A percentile compares a stretch with the other conserved stretches of the same genome.
These are phyloP conservation scores for Candida chauliodis DNA, from an alignment of 805 yeast species.

Conservation along the genomic window DNA sequence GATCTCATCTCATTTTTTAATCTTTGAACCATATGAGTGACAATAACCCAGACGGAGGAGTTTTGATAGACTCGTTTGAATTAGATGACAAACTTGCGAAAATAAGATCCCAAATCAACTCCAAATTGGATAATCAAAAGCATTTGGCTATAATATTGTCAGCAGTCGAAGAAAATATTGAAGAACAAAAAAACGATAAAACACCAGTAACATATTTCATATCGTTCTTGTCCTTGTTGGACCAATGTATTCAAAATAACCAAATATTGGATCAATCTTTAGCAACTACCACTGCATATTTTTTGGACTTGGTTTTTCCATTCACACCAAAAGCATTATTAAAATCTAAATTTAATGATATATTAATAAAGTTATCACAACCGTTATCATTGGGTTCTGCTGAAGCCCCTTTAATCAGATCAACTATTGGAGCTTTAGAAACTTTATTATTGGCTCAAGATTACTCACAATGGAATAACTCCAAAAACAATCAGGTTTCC, in stretches of 20 bases:
- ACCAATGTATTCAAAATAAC: slow-evolving; percentile 57
- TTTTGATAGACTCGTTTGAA: slow-evolving; percentile 37
- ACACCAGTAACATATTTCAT: slow-evolving; percentile 82
- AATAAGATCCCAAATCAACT: slow-evolving; percentile 66
- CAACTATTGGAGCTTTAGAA: slow-evolving; percentile 85
- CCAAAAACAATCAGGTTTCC: slow-evolving; percentile 48
- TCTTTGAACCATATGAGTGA: slow-evolving; percentile 20
- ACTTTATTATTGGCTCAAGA: slow-evolving; percentile 77
- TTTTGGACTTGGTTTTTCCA: slow-evolving; percentile 77
- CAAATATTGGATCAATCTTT: slow-evolving; percentile 56
- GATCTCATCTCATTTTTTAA: slow-evolving; percentile 7
- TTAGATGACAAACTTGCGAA: slow-evolving; percentile 62
- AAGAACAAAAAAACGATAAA: slow-evolving; percentile 56
- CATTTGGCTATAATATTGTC: slow-evolving; percentile 77
- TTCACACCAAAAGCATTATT: slow-evolving; percentile 66
- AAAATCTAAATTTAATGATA: slow-evolving; percentile 70
- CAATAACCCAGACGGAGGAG: slow-evolving; percentile 38
- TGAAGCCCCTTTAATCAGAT: slow-evolving; percentile 76
- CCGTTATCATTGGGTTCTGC: slow-evolving; percentile 64
- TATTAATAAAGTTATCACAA: slow-evolving; percentile 77
- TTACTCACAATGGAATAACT: slow-evolving; percentile 61
- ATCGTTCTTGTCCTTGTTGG: slow-evolving; percentile 76
- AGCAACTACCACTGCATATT: slow-evolving; percentile 74
- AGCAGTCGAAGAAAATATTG: slow-evolving; percentile 87
- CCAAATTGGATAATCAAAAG: slow-evolving; percentile 85